Evolutionary conservation across 805 yeast genomes (phyloP), one percentile per base, ranked within the genome.

Genomic region (Candida gorgasii): DNA sequence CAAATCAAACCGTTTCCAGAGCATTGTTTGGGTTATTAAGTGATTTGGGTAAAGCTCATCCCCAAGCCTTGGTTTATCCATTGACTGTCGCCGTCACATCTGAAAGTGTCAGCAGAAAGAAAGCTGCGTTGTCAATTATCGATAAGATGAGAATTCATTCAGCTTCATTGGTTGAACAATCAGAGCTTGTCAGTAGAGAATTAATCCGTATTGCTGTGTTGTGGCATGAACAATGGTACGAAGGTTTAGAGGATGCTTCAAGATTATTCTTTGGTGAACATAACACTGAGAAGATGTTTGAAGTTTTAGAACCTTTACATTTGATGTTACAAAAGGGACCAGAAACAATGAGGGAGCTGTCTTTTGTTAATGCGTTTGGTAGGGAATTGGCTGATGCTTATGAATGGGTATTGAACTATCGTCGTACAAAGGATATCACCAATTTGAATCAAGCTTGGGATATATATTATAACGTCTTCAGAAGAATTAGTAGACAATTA

Each of bases 211-310:
- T 89, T 13, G 97, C 98, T 1, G 97, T 92, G 3, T 65, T 93
- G 46, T 90, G 99, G 97, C 96, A 89, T 56, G 99, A 93, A 57
- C 84, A 86, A 59, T 93, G 99, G 99, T 90, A 89, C 53, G 98
- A 92, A 65, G 97, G 96, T 2, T 72, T 93, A 23, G 99, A 93
- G 59, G 97, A 93, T 67, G 99, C 99, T 0, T 89, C 97, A 3
- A 74, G 97, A 45, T 76, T 86, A 40, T 93, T 84, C 68, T 92
- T 89, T 63, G 96, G 95, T 26, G 99, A 93, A 48, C 93, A 89
- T 53, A 89, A 93, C 57, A 86, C 92, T 9, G 96, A 89, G 42
- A 89, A 88, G 61, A 93, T 93, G 98, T 86, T 87, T 63, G 82
- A 87, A 13, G 89, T 89, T 1, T 65, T 93, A 39, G 95, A 88